A percentile compares a stretch with the other conserved stretches of the same genome.
phyloP scores from a whole-genome alignment of 2,329 filamentous ascomycete species.

The Botrytis pseudocinerea region DNA sequence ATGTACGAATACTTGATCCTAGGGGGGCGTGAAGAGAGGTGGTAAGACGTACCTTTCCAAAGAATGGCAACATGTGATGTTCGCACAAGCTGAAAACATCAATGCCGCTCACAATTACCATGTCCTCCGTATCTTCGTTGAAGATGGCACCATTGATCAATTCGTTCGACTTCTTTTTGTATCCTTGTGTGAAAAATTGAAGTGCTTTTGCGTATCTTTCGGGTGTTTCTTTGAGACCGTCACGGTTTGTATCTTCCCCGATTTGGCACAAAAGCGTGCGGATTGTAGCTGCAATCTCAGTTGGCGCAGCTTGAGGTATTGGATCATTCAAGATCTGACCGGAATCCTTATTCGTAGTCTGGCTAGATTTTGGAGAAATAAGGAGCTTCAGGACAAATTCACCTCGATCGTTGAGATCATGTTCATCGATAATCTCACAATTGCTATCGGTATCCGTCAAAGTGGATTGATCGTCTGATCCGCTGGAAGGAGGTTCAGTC shows the following conservation, averaged over 20 bases:
- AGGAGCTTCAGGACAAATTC: too few relatives aligned
- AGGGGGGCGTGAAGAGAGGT: background rate
- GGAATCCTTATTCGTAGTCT: background rate
- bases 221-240: conserved; percentile 65
- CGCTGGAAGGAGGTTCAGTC: too few relatives aligned
- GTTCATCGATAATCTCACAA: too few relatives aligned
- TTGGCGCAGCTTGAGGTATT: background rate
- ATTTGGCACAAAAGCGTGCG: conserved; percentile 65
- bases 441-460: too few relatives aligned
- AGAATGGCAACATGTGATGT: conserved; percentile 93
- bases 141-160: conserved; percentile 91
- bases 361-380: too few relatives aligned
- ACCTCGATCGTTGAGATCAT: too few relatives aligned
- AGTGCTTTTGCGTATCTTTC: conserved; percentile 89
- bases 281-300: conserved; percentile 46
- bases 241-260: conserved; percentile 63
- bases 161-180: conserved; percentile 85
- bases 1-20: too few relatives aligned
- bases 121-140: conserved; percentile 89
- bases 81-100: conserved; percentile 92
- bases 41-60: conserved; percentile 69
- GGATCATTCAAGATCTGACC: background rate
- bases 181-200: conserved; percentile 91
- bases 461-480: too few relatives aligned
- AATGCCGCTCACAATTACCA: conserved; percentile 95